Evolutionary conservation across 129 eudicot species (phyloP).

Genomic region (Heracleum sosnowskyi): DNA sequence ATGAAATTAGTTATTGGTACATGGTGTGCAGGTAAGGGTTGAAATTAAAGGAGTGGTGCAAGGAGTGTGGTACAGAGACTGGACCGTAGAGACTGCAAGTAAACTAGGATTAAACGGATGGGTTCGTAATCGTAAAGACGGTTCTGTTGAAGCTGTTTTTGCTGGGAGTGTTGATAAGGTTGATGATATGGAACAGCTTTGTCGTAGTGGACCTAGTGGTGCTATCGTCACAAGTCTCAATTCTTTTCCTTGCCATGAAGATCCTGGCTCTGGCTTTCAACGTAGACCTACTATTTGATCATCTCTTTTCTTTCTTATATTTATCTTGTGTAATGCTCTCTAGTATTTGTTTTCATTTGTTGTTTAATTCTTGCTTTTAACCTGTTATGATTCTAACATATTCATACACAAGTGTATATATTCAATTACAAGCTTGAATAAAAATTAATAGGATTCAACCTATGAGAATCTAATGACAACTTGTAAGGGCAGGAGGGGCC

Average conservation of each 20-base stretch:
- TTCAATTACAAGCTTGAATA: neutral
- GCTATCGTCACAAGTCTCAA: slow-evolving; percentile 71
- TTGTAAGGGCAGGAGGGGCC: too few relatives aligned
- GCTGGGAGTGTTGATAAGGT: slow-evolving; percentile 61
- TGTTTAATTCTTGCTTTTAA: neutral
- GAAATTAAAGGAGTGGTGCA: slow-evolving; percentile 83
- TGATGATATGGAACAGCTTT: slow-evolving; percentile 78
- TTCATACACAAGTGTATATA: neutral
- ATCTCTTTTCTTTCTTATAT: neutral
- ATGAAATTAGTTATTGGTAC: neutral
- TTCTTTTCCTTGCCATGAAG: slow-evolving; percentile 48
- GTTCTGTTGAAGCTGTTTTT: slow-evolving; percentile 79
- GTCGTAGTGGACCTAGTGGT: slow-evolving; percentile 69
- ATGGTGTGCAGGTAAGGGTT: slow-evolving; percentile 47
- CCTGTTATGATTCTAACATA: neutral
- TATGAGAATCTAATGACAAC: neutral
- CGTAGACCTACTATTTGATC: slow-evolving; percentile 58
- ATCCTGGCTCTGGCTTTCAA: slow-evolving; percentile 64
- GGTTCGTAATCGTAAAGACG: slow-evolving; percentile 84
- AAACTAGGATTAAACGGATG: slow-evolving; percentile 88
- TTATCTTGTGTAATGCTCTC: neutral
- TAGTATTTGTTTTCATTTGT: neutral
- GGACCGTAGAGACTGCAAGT: slow-evolving; percentile 73
- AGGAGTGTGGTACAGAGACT: slow-evolving; percentile 72
- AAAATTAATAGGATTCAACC: neutral